Evolutionary conservation across 2,329 filamentous ascomycete genomes (phyloP).

Genomic region (Claviceps citrina): DNA sequence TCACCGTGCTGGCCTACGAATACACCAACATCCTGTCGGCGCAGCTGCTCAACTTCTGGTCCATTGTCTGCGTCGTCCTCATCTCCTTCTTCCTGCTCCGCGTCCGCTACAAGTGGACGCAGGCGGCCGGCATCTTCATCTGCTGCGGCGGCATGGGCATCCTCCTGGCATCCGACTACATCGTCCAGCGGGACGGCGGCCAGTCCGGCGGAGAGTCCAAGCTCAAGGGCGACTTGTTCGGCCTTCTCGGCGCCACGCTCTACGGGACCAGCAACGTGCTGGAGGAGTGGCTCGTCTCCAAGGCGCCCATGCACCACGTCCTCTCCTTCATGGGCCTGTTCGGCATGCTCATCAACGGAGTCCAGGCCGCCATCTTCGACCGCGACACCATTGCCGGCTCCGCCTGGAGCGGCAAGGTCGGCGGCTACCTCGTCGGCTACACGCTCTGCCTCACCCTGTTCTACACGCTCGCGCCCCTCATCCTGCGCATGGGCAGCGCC

Average conservation of each 20-base stretch:
- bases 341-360: slow-evolving; percentile 79
- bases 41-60: slow-evolving; percentile 97
- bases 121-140: slow-evolving; percentile 74
- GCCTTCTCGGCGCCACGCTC: slow-evolving; percentile 71
- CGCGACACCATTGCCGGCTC: slow-evolving; percentile 25
- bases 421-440: slow-evolving; percentile 77
- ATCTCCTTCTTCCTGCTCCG: slow-evolving; percentile 69
- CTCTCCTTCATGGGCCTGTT: slow-evolving; percentile 81
- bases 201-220: slow-evolving; percentile 47
- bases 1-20: slow-evolving; percentile 84
- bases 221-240: slow-evolving; percentile 86
- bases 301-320: slow-evolving; percentile 80
- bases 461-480: slow-evolving; percentile 72
- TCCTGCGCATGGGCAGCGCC: slow-evolving; percentile 78
- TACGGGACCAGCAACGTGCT: slow-evolving; percentile 86
- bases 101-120: slow-evolving; percentile 79
- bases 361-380: slow-evolving; percentile 85
- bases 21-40: slow-evolving; percentile 85
- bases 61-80: slow-evolving; percentile 80
- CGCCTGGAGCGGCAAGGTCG: slow-evolving; percentile 28
- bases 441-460: slow-evolving; percentile 72
- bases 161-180: slow-evolving; percentile 73
- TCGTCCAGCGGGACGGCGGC: slow-evolving; percentile 53
- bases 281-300: slow-evolving; percentile 86
- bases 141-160: slow-evolving; percentile 85